These are phyloP conservation scores for Candida hispaniensis DNA, from an alignment of 805 yeast species.

Conservation along the genomic window DNA sequence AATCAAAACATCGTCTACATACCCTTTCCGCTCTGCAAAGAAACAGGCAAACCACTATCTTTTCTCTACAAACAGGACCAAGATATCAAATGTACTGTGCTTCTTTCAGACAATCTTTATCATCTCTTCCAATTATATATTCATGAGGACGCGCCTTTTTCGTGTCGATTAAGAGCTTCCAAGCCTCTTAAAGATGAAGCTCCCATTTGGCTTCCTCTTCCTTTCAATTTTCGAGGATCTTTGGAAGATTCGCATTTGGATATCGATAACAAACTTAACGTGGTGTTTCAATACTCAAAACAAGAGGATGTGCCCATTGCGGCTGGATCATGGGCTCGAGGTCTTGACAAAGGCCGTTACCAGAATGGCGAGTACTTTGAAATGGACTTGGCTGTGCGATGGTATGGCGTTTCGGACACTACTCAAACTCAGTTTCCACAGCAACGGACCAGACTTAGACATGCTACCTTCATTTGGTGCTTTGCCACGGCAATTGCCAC, in stretches of 20 bases:
- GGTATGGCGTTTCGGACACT: slow-evolving; percentile 32
- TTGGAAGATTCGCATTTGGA: slow-evolving; percentile 60
- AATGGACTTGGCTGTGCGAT: slow-evolving; percentile 45
- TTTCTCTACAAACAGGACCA: slow-evolving; percentile 41
- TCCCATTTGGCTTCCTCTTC: slow-evolving; percentile 38
- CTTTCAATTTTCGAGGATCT: slow-evolving; percentile 55
- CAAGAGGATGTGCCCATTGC: slow-evolving; percentile 38
- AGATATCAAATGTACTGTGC: slow-evolving; percentile 49
- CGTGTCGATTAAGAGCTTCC: slow-evolving; percentile 40
- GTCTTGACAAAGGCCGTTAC: slow-evolving; percentile 49
- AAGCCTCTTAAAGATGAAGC: slow-evolving; percentile 9
- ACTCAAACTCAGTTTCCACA: too few relatives aligned
- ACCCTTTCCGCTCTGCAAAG: slow-evolving; percentile 52
- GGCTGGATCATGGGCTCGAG: slow-evolving; percentile 49
- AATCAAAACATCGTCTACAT: slow-evolving; percentile 45
- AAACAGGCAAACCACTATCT: slow-evolving; percentile 50
- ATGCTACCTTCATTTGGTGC: slow-evolving; percentile 12
- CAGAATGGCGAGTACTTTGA: slow-evolving; percentile 58
- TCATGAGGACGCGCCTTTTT: slow-evolving; percentile 67
- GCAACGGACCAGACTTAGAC: too few relatives aligned
- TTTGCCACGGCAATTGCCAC: slow-evolving; percentile 16
- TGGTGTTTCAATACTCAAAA: slow-evolving; percentile 34
- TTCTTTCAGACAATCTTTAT: slow-evolving; percentile 51
- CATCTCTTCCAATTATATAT: slow-evolving; percentile 66
- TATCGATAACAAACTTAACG: slow-evolving; percentile 47